These are phyloP conservation scores for Sporothrix brunneoviolacea DNA, from an alignment of 2,329 filamentous ascomycete genomes.

Conservation along the genomic window DNA sequence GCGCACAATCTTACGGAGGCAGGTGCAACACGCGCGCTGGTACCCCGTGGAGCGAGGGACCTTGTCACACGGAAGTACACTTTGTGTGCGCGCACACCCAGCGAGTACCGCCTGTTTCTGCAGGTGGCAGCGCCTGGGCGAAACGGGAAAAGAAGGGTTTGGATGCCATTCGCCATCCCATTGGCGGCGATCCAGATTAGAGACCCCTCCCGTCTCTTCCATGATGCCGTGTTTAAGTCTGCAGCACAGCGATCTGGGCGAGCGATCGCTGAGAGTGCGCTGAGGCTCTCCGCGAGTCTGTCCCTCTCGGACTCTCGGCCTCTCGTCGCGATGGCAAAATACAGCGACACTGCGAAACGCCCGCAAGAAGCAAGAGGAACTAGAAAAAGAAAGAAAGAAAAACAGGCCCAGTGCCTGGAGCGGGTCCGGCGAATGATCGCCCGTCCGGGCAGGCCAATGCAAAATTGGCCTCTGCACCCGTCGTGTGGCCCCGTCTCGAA, in stretches of 20 bases:
- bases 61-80: neutral
- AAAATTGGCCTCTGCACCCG: neutral
- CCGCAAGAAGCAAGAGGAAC: neutral
- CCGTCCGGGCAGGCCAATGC: neutral
- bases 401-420: neutral
- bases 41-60: neutral
- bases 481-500: neutral
- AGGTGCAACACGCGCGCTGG: neutral
- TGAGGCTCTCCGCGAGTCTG: too few relatives aligned
- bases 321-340: too few relatives aligned
- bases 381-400: neutral
- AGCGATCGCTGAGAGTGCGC: neutral
- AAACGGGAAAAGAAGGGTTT: neutral
- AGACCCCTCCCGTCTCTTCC: neutral
- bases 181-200: slow-evolving; percentile 16
- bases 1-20: slow-evolving; percentile 1
- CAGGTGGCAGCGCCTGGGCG: neutral
- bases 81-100: neutral
- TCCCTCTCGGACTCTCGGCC: too few relatives aligned
- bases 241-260: neutral
- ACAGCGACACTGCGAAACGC: too few relatives aligned
- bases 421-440: slow-evolving; percentile 6
- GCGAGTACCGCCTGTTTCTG: too few relatives aligned
- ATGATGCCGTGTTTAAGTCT: neutral
- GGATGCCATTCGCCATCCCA: neutral